Conservation (phyloP, 164 flowering plant species). For the Macadamia integrifolia region DNA sequence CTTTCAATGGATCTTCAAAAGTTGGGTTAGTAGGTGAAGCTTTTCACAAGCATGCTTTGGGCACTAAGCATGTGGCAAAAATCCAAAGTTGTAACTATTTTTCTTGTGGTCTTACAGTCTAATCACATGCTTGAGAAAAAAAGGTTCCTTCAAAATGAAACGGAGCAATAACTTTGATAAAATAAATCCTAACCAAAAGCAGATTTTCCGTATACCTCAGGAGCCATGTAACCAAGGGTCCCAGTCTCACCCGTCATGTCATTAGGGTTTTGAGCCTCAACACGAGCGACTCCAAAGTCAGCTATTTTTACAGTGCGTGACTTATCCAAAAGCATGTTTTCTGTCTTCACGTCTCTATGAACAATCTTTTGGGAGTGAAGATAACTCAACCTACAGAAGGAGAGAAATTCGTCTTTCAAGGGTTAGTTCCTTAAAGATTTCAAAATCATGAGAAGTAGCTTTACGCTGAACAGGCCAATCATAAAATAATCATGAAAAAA, state of each 20-base stretch:
- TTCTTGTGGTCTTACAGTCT: no score
- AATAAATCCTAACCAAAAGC: neutral
- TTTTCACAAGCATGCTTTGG: no score
- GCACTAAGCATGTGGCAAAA: no score
- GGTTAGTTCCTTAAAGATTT: neutral
- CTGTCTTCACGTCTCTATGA: constrained; percentile 85
- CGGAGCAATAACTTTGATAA: neutral
- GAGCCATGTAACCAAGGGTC: constrained; percentile 95
- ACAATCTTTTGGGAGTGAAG: constrained; percentile 80
- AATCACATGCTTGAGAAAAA: neutral
- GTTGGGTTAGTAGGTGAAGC: no score
- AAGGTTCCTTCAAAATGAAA: neutral
- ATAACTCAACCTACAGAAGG: constrained; percentile 58
- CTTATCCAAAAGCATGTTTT: constrained; percentile 65
- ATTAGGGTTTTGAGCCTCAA: constrained; percentile 80
- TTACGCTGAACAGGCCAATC: neutral
- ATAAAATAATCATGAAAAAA: neutral
- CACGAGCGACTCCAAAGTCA: constrained; percentile 93
- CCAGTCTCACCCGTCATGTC: constrained; percentile 96
- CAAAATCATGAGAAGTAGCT: neutral
- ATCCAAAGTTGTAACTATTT: no score
- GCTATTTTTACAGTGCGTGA: constrained; percentile 62
- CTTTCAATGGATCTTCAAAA: no score
- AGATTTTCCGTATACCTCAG: constrained; percentile 53
- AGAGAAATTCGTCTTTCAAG: neutral